These are phyloP conservation scores for Lithocarpus polystachyus DNA, from an alignment of 306 rosid genomes.

Conservation along the genomic window DNA sequence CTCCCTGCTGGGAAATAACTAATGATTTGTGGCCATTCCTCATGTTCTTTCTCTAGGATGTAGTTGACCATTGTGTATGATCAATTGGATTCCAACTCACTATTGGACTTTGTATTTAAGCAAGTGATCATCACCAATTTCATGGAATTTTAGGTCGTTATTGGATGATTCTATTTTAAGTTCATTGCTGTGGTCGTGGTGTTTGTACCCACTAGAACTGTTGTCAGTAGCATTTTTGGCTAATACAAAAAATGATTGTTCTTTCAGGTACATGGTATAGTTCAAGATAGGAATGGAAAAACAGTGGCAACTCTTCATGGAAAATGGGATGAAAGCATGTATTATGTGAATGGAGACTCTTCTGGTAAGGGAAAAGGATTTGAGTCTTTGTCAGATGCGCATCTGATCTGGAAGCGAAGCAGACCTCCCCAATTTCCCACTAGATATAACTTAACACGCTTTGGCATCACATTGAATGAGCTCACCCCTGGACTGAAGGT, in stretches of 20 bases:
- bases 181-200: not conserved
- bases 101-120: not conserved
- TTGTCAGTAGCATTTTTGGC: not conserved
- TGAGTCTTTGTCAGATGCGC: slow-evolving; percentile 73
- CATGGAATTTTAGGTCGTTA: not conserved
- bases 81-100: not conserved
- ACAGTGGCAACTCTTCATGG: slow-evolving; percentile 87
- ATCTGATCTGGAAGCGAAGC: slow-evolving; percentile 86
- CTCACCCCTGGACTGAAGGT: slow-evolving; percentile 93
- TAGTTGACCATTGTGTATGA: too few relatives aligned
- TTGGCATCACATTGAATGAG: slow-evolving; percentile 93
- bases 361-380: slow-evolving; percentile 78
- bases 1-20: not conserved
- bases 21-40: not conserved
- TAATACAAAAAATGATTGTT: not conserved
- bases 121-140: not conserved
- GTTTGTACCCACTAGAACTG: not conserved
- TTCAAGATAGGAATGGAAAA: slow-evolving; percentile 83
- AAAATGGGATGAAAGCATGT: slow-evolving; percentile 99
- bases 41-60: not conserved
- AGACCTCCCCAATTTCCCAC: slow-evolving; percentile 74
- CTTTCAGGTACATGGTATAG: slow-evolving; percentile 76
- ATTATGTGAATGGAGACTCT: slow-evolving; percentile 77
- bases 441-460: slow-evolving; percentile 91
- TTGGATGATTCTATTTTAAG: not conserved